Evolutionary conservation across 2,329 filamentous ascomycete species (phyloP), one percentile per base, ranked within the genome.

Genomic region (Knoxdaviesia proteae): DNA sequence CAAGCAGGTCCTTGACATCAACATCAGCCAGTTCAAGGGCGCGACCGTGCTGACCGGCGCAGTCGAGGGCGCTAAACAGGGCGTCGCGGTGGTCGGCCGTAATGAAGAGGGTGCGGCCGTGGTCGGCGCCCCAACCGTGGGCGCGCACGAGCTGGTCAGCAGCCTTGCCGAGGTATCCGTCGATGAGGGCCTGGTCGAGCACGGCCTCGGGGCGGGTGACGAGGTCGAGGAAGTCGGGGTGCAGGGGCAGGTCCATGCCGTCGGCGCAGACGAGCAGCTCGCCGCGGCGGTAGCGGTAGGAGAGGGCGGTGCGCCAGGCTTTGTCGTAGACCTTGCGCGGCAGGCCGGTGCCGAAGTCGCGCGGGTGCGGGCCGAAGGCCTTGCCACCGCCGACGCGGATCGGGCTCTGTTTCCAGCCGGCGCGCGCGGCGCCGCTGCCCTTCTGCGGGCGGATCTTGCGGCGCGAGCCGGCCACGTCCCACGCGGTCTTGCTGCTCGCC

Each of bases 1-100:
- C 83, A 50, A 98, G 62, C 49, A 98, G 61, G 58, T 96, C 83
- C 71, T 96, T 98, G 48, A 98, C 84, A 60, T 96, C 90, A 34
- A 98, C 84, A 48, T 93, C 80, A n/a, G 69, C 64, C 46, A 79
- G 65, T 45, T 73, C 69, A 50, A 86, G 63, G 6, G 79, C 78
- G 44, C 75, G 71, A 20, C 81, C 84, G 47, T 86, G 71, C 53
- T 71, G 63, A 6, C 69, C 71, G 47, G 78, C 61, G 46, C 71
- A 62, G 42, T 71, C 68, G 54, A 94, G 65, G 34, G 78, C 77
- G 35, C 67, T 67, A 50, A 76, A 79, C 40, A 94, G 63, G 44
- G 73, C 69, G 37, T 70, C 64, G 47, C 79, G 66, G 50, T 62
- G 60, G 44, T 68, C 63, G 33, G 64, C 66, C 1, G 83, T 84